Percentiles rank a stretch among this genome's conserved stretches.
Evolutionary conservation across 257 asterid species (phyloP).

Genomic region (Osmanthus fragrans): DNA sequence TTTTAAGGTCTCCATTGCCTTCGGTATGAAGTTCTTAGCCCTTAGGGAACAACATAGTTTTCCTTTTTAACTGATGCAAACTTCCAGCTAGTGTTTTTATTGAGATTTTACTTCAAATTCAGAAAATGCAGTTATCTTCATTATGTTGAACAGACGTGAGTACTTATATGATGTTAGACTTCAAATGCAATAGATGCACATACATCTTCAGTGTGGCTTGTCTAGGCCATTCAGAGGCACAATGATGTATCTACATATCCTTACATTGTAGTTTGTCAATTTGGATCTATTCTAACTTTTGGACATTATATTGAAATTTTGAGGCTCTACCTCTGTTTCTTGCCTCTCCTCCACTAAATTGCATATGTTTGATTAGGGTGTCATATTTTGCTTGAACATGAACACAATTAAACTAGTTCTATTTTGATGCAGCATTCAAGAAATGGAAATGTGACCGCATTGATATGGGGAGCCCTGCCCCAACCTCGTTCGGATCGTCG

Average conservation of each 20-base stretch:
- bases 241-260: background rate
- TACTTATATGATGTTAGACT: background rate
- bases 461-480: constrained; percentile 97
- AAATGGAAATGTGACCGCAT: constrained; percentile 71
- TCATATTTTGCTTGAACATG: background rate
- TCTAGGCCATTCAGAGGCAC: background rate
- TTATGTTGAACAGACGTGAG: background rate
- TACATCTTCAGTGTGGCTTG: background rate
- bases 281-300: constrained; percentile 1
- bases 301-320: background rate
- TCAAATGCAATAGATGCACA: background rate
- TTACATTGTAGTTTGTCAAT: background rate
- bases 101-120: background rate
- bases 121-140: background rate
- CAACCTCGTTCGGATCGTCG: constrained; percentile 96
- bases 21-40: background rate
- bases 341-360: background rate
- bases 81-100: background rate
- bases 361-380: background rate
- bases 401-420: constrained; percentile 13
- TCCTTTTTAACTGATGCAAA: background rate
- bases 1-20: background rate
- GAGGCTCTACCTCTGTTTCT: background rate
- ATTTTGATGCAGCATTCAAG: constrained; percentile 59
- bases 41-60: background rate